Evolutionary conservation across 768 basidiomycete species (phyloP).

Genomic region (Pisolithus microcarpus): DNA sequence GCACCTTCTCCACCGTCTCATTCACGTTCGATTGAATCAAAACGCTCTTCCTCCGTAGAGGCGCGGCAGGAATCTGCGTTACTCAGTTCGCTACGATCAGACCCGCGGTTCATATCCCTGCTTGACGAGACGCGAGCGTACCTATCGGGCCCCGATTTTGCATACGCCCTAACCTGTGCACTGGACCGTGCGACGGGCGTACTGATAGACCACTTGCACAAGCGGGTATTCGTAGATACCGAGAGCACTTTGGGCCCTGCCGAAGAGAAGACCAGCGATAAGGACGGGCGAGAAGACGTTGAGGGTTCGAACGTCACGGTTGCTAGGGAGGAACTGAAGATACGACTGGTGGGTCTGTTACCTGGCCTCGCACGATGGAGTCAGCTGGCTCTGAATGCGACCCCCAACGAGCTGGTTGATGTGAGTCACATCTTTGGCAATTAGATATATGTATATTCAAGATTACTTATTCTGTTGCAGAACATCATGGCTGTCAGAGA

Average conservation of each 20-base stretch:
- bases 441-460: background rate
- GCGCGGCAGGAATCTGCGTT: background rate
- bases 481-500: conserved; percentile 57
- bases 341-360: conserved; percentile 71
- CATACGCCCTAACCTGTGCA: conserved; percentile 60
- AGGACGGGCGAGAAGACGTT: conserved; percentile 10
- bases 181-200: conserved; percentile 64
- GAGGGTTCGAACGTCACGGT: conserved; percentile 8
- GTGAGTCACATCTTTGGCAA: conserved; percentile 38
- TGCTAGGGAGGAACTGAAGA: conserved; percentile 35
- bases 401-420: conserved; percentile 79
- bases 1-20: conserved; percentile 20
- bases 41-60: background rate
- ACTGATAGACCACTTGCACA: conserved; percentile 56
- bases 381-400: conserved; percentile 52
- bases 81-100: conserved; percentile 2
- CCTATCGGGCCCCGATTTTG: conserved; percentile 63
- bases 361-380: conserved; percentile 80
- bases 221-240: conserved; percentile 48
- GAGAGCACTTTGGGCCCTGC: conserved; percentile 7
- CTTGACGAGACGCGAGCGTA: conserved; percentile 62
- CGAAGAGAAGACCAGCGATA: conserved; percentile 8
- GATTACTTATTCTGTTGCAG: conserved; percentile 27
- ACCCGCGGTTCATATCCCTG: conserved; percentile 48
- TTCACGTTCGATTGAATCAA: background rate